A percentile compares a stretch with the other conserved stretches of the same genome.
Evolutionary conservation across 2,329 filamentous ascomycete genomes (phyloP).

Genomic region (Penicillium brasilianum): DNA sequence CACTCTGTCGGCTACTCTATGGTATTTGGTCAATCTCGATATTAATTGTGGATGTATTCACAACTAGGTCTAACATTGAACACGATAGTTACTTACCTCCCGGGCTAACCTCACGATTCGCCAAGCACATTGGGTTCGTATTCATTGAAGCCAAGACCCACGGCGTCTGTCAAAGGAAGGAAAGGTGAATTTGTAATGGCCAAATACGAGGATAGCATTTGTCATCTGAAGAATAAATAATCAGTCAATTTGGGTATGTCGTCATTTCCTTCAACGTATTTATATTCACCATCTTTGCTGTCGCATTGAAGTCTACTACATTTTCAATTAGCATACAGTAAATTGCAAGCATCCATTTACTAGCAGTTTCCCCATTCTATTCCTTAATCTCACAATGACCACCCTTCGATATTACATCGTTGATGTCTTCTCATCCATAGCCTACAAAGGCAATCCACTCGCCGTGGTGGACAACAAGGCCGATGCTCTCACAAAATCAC

Average conservation of each 20-base stretch:
- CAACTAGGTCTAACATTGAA: too few species aligned
- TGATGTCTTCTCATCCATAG: background rate
- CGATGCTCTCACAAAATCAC: background rate
- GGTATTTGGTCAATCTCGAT: too few species aligned
- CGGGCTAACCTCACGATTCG: too few species aligned
- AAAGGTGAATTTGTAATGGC: background rate
- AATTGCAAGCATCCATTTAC: background rate
- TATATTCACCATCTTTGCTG: background rate
- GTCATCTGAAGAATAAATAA: background rate
- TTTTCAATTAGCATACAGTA: background rate
- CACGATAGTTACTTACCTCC: too few species aligned
- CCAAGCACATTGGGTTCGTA: background rate
- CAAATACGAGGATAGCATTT: background rate
- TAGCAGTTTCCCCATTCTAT: background rate
- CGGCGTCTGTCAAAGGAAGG: too few species aligned
- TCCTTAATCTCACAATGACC: background rate
- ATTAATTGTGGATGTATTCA: too few species aligned
- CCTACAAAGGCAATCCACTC: conserved; percentile 1
- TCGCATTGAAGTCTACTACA: background rate
- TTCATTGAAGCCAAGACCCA: background rate
- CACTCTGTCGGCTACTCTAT: too few species aligned
- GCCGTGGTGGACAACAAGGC: background rate
- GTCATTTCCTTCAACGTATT: background rate
- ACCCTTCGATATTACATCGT: background rate
- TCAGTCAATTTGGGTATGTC: background rate